Evolutionary conservation across 129 eudicot species (phyloP), one percentile per base, ranked within the genome.

Genomic region (Escallonia herrerae): DNA sequence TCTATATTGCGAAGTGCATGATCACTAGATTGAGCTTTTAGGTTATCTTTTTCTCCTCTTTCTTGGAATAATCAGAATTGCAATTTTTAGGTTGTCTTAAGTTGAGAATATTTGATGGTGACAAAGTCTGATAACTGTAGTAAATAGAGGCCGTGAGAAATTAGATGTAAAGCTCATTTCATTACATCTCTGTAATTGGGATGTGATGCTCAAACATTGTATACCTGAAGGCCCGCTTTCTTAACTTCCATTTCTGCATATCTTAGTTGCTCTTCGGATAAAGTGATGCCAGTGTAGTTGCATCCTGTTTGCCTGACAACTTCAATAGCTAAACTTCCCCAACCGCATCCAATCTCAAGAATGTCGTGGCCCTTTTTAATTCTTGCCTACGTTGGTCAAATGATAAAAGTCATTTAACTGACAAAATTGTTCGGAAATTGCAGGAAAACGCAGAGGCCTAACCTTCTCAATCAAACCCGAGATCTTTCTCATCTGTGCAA

Each of bases 241-340:
- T 88, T 86, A 41, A 86, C 96, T 76, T 79, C 89, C 9, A 63
- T 41, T 78, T 93, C 83, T 66, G 96, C 99, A 76, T 78, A 86
- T 82, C 65, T 76, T 5, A 89, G 83, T 64, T 93, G 99, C 75
- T 93, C 81, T 72, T 81, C 84, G 4, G 99, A 89, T 22, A 93
- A 70, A 51, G 96, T 93, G 63, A 93, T 93, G n/a, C 99, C 99
- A 3, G 99, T 93, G 62, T 93, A 93, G 72, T 76, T 86, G 70
- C 99, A 93, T 46, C 96, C 96, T 0, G 99, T 88, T 73, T 80
- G 54, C 63, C 71, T 86, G 10, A 89, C 99, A 64, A 84, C 74
- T 76, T 93, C 99, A 53, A 93, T 86, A 13, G 99, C 99, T 43
- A 93, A 68, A 65, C 82, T 79, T 66, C 99, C 99, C 96, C 96